Evolutionary conservation across 176 grass and related monocot genomes (phyloP), one percentile per base, ranked within the genome.

Genomic region (Lolium multiflorum): DNA sequence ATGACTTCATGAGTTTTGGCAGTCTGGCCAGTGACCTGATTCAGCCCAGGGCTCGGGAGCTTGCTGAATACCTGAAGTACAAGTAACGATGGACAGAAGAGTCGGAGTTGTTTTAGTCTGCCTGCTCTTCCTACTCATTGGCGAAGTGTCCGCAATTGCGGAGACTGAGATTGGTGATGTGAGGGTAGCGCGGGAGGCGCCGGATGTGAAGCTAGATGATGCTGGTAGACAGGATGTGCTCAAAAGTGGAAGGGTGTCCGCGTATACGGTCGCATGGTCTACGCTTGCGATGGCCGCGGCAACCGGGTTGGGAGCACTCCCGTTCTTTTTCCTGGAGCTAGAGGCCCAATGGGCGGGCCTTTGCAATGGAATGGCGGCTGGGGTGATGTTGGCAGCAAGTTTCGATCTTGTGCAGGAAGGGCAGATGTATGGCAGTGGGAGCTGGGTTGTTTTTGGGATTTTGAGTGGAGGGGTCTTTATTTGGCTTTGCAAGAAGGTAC

Each of bases 401-500:
- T 98, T 98, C 26, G 97, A 98, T 77, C 89, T 98, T 13, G 86
- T 98, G 63, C 91, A 94, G 81, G 97, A 98, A 83, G 97, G 97
- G 47, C 97, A 96, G 79, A 62, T 78, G 41, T 90, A 96, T 77
- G 97, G 97, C 28, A 90, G 88, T 70, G 97, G 97, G 57, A 91
- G 79, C 65, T 98, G 93, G 97, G 97, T 98, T 67, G 94, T 98
- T 68, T 75, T 98, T 3, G 97, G 93, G 46, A 89, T 98, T 86
- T 86, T 98, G 63, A 49, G 89, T 0, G 96, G 96, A 65, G 96
- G 93, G 13, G 51, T 98, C 69, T 98, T 98, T 71, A 98, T 98
- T 84, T 98, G 81, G 91, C 93, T 98, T 74, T 98, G 96, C 88
- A 98, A 98, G 89, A 96, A 94, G 96, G 96, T 98, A 94, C 17